Evolutionary conservation across 164 flowering plant species (phyloP).

Genomic region (Umbilicus rupestris): DNA sequence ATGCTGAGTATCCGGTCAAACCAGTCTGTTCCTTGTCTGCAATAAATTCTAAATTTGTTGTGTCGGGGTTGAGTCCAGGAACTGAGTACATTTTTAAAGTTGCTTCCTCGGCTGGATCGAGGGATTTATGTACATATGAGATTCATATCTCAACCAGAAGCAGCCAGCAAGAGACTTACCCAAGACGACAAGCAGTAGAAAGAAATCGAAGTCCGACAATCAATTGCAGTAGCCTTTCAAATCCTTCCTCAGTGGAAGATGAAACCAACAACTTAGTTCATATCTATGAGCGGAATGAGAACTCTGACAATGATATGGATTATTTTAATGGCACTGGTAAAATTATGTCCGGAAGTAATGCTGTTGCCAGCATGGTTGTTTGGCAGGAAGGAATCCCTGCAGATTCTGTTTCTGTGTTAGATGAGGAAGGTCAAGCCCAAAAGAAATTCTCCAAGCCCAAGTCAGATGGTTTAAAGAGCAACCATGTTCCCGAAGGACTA

Average conservation of each 20-base stretch:
- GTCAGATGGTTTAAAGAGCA: slow-evolving; percentile 25
- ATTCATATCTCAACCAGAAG: slow-evolving; percentile 28
- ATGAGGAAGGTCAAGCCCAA: neutral
- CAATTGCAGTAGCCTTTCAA: slow-evolving; percentile 70
- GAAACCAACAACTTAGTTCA: slow-evolving; percentile 47
- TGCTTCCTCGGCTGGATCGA: slow-evolving; percentile 24
- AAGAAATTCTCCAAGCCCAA: neutral
- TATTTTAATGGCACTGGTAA: slow-evolving; percentile 15
- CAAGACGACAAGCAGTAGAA: slow-evolving; percentile 24
- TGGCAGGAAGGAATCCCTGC: slow-evolving; percentile 23
- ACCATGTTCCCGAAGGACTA: slow-evolving; percentile 21
- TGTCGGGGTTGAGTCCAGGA: slow-evolving; percentile 49
- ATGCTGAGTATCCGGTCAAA: slow-evolving; percentile 39
- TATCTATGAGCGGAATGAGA: slow-evolving; percentile 25
- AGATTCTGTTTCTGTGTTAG: slow-evolving; percentile 23
- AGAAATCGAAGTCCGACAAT: slow-evolving; percentile 60
- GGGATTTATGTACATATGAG: slow-evolving; percentile 47
- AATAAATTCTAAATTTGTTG: slow-evolving; percentile 38
- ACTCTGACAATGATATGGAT: slow-evolving; percentile 19
- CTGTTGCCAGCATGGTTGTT: slow-evolving; percentile 11
- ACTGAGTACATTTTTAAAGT: slow-evolving; percentile 64
- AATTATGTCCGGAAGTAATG: slow-evolving; percentile 11
- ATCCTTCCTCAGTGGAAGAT: slow-evolving; percentile 87
- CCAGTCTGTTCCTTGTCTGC: slow-evolving; percentile 47
- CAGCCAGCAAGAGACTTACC: slow-evolving; percentile 12